Evolutionary conservation across 2,329 filamentous ascomycete species (phyloP), one percentile per base, ranked within the genome.

Genomic region (Didymella segeticola): DNA sequence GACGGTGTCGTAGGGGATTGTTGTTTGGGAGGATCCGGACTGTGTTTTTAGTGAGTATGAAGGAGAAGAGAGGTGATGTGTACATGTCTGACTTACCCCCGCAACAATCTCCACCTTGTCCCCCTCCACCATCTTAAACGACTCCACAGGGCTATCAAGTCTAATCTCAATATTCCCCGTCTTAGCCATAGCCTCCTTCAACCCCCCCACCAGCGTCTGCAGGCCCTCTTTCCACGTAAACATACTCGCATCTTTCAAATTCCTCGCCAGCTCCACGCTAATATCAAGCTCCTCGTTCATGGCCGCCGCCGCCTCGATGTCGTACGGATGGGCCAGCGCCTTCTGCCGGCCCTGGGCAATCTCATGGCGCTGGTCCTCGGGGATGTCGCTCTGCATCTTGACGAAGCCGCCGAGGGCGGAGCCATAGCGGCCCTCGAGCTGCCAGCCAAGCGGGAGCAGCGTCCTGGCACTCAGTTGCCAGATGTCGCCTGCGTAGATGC

Each of bases 401-500:
- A 63, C 49, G 30, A 61, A 59, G 2, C 69, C 70, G 7, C 58
- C 62, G 3, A 64, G 31, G 0, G 66, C 53, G 45, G 61, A 64
- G 9, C 78, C 79, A 36, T 73, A 70, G n/a, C 67, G 55, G 6
- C 60, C 69, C 56, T 87, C 83, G 50, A 82, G 75, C n/a, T 81
- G 59, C 68, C 79, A 80, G 0, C 78, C 51, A 22, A 74, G 62
- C 9, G 87, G 76, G 31, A 88, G 70, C 33, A 89, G 78, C 43
- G 85, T 86, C 63, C 85, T 86, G 41, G 85, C 86, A 73, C 92
- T 96, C 43, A 98, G 79, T 69, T 88, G 83, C 71, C 90, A 86
- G 41, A 96, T 85, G 74, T 97, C 90, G 5, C 95, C 95, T 19
- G 93, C 95, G 73, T 96, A 96, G 53, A 98, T 91, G 34, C 95